Evolutionary conservation across 2,329 filamentous ascomycete genomes (phyloP), one percentile per base, ranked within the genome.

Genomic region (Ophiostoma tasmaniense): DNA sequence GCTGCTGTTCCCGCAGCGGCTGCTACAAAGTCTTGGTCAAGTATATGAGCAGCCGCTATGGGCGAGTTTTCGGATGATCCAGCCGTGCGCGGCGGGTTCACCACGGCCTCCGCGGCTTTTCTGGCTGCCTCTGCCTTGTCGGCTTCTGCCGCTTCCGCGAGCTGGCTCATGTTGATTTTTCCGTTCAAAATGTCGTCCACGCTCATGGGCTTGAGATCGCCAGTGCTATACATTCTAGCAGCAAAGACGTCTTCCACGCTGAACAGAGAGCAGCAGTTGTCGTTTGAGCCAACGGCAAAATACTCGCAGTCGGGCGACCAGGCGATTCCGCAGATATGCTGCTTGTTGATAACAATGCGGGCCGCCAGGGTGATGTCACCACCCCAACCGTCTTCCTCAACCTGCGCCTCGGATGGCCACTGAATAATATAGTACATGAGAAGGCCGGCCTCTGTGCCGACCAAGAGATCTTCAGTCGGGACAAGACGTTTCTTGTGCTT

Each of bases 281-380:
- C 95, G 76, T 99, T 98, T 30, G 91, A 92, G 7, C 95, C 93
- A 4, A 91, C 93, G 17, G 92, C 92, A 76, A 99, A 93, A 45
- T 88, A 83, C 2, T 83, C 83, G 3, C 92, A 92, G 74, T 91
- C 87, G 2, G 82, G 81, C 3, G 92, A 93, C 92, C 93, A 98
- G 2, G 91, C 86, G n/a, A 99, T 81, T 1, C 94, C 94, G 75
- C 95, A 99, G 68, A 99, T 89, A 75, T 98, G 93, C 78, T 97
- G 93, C 1, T 84, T 87, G 76, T 98, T 94, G 8, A 92, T 87
- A 39, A 84, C 84, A 73, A 98, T 89, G 72, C 89, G 88, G 28
- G 90, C 89, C 67, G 97, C 80, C 30, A 97, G 81, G 1, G 86
- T 91, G 81, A 96, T 89, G 42, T 88, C 84, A 17, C 93, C 93